Base-by-base conservation (phyloP, 768 basidiomycete genomes). In the Russula sp. region DNA sequence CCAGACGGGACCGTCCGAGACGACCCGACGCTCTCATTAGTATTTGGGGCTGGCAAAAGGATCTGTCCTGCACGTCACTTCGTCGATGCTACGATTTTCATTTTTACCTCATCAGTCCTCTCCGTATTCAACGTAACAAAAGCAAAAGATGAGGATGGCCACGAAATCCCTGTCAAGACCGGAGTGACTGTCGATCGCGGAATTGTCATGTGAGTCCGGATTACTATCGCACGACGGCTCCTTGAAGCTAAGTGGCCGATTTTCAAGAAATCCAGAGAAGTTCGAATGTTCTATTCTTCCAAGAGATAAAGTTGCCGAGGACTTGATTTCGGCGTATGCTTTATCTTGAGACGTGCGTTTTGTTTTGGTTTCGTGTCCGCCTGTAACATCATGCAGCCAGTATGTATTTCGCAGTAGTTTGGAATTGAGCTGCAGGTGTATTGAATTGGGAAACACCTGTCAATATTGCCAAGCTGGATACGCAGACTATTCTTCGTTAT, bases 201-300 rank as follows among this genome's bases (percentile, higher is more conserved):
- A 7, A n/a, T 44, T 44, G 18, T 20, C 42, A 18, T 20, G 42
- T 44, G 9, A 44, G 42, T 44, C 42, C 42, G 8, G 7, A n/a
- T 44, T n/a, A n/a, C n/a, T 9, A n/a, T 44, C 6, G 16, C 18
- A 44, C 9, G 10, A 3, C 52, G 5, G 30, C 1, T n/a, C 9
- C 38, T 18, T 18, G 38, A 18, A n/a, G 42, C 20, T 13, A 9
- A 44, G 20, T 44, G 9, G n/a, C 6, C 34, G 34, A n/a, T 40
- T n/a, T n/a, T 22, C 2, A n/a, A 61, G 63, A 1, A 54, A 44
- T 26, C 66, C 66, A 8, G 55, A 46, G 3, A 26, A 26, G 8
- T 67, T 64, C 26, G 32, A 46, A n/a, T 67, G 66, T 32, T 36
- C 24, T n/a, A 64, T 67, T 50, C 0, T 24, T 18, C 63, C 63